These are phyloP conservation scores for Dioszegia aurantiaca DNA, from an alignment of 768 basidiomycete genomes.

Conservation along the genomic window DNA sequence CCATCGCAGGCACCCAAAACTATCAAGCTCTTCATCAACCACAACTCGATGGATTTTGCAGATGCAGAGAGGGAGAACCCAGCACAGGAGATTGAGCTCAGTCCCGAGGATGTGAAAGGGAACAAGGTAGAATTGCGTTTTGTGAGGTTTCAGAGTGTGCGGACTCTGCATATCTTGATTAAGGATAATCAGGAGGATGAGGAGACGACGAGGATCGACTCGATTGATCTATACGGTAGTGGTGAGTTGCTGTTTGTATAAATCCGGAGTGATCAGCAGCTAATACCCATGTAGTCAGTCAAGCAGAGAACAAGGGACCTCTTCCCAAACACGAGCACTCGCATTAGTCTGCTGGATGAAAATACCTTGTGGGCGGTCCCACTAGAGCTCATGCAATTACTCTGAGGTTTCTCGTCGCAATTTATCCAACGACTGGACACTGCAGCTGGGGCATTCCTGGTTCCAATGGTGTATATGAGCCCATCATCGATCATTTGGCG, in stretches of 20 bases:
- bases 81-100: constrained; percentile 49
- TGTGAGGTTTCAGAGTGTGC: constrained; percentile 52
- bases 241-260: constrained; percentile 23
- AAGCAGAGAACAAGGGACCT: constrained; percentile 29
- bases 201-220: constrained; percentile 52
- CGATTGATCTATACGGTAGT: constrained; percentile 51
- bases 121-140: constrained; percentile 49
- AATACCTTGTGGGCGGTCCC: too few relatives aligned
- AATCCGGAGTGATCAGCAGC: neutral
- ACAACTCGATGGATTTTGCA: constrained; percentile 46
- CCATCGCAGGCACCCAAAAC: constrained; percentile 49
- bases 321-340: constrained; percentile 31
- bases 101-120: constrained; percentile 38
- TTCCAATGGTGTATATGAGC: too few relatives aligned
- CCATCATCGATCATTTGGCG: too few relatives aligned
- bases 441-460: too few relatives aligned
- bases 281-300: constrained; percentile 22
- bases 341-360: constrained; percentile 3
- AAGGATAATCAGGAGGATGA: constrained; percentile 52
- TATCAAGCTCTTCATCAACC: constrained; percentile 52
- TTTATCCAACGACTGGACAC: too few relatives aligned
- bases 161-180: constrained; percentile 47
- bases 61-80: constrained; percentile 42
- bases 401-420: too few relatives aligned
- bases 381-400: too few relatives aligned